These are phyloP conservation scores for Wickerhamomyces bovis DNA, from an alignment of 805 yeast genomes.

Conservation along the genomic window DNA sequence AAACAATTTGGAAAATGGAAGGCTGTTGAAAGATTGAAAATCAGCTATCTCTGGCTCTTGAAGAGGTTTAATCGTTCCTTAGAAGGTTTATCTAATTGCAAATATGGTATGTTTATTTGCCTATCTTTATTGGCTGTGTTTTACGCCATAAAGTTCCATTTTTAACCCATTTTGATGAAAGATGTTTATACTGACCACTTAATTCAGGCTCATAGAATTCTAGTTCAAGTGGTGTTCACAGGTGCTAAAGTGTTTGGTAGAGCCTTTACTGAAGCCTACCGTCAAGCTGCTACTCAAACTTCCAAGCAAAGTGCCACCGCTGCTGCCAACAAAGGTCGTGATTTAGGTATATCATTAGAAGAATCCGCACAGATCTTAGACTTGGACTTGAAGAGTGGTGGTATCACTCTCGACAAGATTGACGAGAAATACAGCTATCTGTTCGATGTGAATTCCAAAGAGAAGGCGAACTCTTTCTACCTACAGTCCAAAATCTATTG, in stretches of 20 bases:
- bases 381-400: conserved; percentile 50
- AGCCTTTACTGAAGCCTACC: conserved; percentile 95
- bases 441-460: conserved; percentile 85
- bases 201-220: conserved; percentile 79
- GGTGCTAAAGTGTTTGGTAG: conserved; percentile 95
- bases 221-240: conserved; percentile 84
- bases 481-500: conserved; percentile 88
- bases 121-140: too few species aligned
- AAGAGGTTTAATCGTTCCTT: neutral
- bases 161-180: neutral
- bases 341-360: conserved; percentile 74
- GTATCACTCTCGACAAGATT: conserved; percentile 50
- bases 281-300: conserved; percentile 93
- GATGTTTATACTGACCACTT: neutral
- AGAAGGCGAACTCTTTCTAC: conserved; percentile 94
- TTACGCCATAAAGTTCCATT: neutral
- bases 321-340: conserved; percentile 38
- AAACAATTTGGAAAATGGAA: neutral
- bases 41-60: too few species aligned
- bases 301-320: conserved; percentile 60
- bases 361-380: conserved; percentile 92
- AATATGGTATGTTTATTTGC: neutral
- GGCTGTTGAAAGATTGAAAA: neutral
- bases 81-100: too few species aligned
- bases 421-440: conserved; percentile 72